phyloP scores from a whole-genome alignment of 345 rosid species.

The Dimocarpus longan region DNA sequence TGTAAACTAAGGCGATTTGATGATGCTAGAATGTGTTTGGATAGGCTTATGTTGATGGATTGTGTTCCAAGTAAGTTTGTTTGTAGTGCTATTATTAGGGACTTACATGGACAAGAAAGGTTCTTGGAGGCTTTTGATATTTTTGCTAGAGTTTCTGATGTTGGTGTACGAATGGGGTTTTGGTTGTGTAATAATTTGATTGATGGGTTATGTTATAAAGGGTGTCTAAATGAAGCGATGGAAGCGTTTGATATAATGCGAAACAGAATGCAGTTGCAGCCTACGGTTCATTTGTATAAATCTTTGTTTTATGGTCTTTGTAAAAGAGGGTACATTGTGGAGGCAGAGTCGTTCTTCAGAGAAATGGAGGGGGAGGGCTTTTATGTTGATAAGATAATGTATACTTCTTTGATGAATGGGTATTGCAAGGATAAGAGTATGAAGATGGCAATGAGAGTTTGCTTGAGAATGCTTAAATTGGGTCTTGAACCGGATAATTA shows the following conservation, averaged over 20 bases:
- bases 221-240: conserved; percentile 53
- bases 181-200: conserved; percentile 50
- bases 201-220: conserved; percentile 50
- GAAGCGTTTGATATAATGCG: conserved; percentile 48
- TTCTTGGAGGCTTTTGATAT: conserved; percentile 54
- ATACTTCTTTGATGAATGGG: conserved; percentile 53
- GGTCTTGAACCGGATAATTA: conserved; percentile 55
- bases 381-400: conserved; percentile 57
- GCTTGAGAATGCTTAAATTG: conserved; percentile 60
- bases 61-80: conserved; percentile 38
- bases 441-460: conserved; percentile 64
- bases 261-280: conserved; percentile 40
- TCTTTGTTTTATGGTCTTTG: conserved; percentile 69
- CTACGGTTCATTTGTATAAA: conserved; percentile 47
- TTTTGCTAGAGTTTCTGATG: conserved; percentile 31
- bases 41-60: conserved; percentile 41
- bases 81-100: conserved; percentile 44
- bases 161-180: conserved; percentile 40
- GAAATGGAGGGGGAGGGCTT: conserved; percentile 60
- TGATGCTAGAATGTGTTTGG: conserved; percentile 52
- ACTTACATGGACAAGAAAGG: conserved; percentile 39
- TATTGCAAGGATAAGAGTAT: conserved; percentile 55
- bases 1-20: conserved; percentile 54
- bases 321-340: conserved; percentile 43
- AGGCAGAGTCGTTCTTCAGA: conserved; percentile 54